Evolutionary conservation across 2,329 filamentous ascomycete species (phyloP).

Genomic region (Stachybotrys elegans): DNA sequence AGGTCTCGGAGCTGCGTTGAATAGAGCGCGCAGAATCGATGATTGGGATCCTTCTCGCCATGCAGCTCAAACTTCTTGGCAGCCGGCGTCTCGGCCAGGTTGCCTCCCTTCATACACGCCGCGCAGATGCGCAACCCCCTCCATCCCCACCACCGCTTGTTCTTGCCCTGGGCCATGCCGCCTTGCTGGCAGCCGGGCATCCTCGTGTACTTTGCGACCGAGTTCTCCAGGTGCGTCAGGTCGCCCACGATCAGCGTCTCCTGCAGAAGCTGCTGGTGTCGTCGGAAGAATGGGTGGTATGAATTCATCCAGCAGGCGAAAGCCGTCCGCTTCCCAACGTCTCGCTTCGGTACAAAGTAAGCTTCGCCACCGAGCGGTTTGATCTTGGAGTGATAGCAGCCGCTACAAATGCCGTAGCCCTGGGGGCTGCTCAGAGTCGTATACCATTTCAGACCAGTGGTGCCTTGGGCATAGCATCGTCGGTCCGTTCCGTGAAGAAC

Average conservation of each 20-base stretch:
- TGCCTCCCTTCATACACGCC: constrained; percentile 5
- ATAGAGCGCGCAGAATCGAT: constrained; percentile 2
- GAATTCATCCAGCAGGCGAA: constrained; percentile 6
- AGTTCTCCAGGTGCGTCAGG: constrained; percentile 2
- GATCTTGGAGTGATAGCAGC: constrained; percentile 5
- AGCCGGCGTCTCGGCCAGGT: constrained; percentile 4
- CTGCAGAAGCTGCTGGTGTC: constrained; percentile 1
- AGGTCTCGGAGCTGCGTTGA: constrained; percentile 6
- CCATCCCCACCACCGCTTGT: constrained; percentile 6
- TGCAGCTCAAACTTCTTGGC: constrained; percentile 5
- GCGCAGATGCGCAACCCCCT: constrained; percentile 3
- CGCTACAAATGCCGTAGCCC: constrained; percentile 3
- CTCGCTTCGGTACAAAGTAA: constrained; percentile 1
- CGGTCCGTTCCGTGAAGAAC: constrained; percentile 4
- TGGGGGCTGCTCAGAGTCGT: constrained; percentile 4
- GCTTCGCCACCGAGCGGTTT: constrained; percentile 3
- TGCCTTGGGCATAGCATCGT: constrained; percentile 5
- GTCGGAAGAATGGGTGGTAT: constrained; percentile 5
- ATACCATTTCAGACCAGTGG: constrained; percentile 4
- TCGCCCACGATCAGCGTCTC: constrained; percentile 4
- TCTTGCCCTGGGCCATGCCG: constrained; percentile 6
- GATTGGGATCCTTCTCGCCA: constrained; percentile 4
- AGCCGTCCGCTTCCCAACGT: constrained; percentile 1
- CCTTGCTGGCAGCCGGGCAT: constrained; percentile 5
- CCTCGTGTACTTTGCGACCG: background rate